A percentile compares a stretch with the other conserved stretches of the same genome.
phyloP scores from a whole-genome alignment of 2,329 filamentous ascomycete genomes.

The Xylariaceae sp. region DNA sequence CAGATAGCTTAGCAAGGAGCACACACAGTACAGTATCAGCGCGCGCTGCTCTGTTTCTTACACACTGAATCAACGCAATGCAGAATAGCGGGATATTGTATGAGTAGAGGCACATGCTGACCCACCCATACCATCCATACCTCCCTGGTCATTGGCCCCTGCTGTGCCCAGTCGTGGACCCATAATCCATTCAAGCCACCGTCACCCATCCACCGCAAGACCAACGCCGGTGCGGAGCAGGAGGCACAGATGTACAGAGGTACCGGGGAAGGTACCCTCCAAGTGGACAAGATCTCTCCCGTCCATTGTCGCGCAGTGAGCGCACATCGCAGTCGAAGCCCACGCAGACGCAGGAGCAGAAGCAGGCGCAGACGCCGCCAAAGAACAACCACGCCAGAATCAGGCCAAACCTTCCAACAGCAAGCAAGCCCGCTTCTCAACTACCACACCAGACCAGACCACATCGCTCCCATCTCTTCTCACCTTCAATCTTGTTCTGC shows the following conservation, averaged over 20 bases:
- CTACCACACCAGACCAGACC: not conserved
- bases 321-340: not conserved
- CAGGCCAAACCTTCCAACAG: constrained; percentile 5
- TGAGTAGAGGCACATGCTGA: too few relatives aligned
- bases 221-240: not conserved
- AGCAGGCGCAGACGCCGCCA: not conserved
- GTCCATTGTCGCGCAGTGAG: not conserved
- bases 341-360: not conserved
- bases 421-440: not conserved
- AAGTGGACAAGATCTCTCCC: too few relatives aligned
- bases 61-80: too few relatives aligned
- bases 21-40: too few relatives aligned
- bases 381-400: constrained; percentile 3
- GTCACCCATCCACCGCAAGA: not conserved
- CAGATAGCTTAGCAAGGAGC: too few relatives aligned
- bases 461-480: not conserved
- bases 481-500: constrained; percentile 1
- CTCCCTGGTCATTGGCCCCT: too few relatives aligned
- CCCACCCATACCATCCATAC: not conserved
- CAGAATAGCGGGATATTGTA: too few relatives aligned
- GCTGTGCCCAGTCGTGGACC: too few relatives aligned
- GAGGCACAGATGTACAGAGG: not conserved
- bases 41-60: too few relatives aligned
- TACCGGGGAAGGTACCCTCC: too few relatives aligned
- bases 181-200: too few relatives aligned